These are phyloP conservation scores for Citrus cavaleriei DNA, from an alignment of 345 rosid species.

Conservation along the genomic window DNA sequence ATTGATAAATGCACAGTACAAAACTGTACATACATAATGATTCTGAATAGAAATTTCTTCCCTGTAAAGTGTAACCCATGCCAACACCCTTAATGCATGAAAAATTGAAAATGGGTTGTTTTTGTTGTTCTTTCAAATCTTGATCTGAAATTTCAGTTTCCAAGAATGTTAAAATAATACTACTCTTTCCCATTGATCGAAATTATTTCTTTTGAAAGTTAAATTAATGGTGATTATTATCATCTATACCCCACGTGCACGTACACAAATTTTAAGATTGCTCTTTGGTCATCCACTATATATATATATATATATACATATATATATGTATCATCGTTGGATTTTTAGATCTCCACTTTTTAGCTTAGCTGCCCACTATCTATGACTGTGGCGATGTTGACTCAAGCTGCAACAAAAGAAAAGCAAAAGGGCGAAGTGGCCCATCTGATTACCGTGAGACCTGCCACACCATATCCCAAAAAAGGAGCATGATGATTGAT, in stretches of 20 bases:
- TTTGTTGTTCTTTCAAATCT: background rate
- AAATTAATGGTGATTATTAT: background rate
- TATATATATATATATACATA: no score
- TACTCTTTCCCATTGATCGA: background rate
- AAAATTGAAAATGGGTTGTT: background rate
- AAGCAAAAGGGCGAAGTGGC: slow-evolving; percentile 16
- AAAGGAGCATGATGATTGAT: background rate
- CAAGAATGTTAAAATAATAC: background rate
- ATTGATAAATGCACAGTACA: background rate
- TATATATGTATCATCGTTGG: background rate
- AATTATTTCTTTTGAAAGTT: background rate
- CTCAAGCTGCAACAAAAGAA: slow-evolving; percentile 7
- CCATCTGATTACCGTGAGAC: slow-evolving; percentile 20
- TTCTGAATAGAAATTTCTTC: background rate
- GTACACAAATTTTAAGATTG: background rate
- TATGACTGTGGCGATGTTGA: slow-evolving; percentile 10
- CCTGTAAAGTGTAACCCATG: background rate
- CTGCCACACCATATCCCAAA: slow-evolving; percentile 25
- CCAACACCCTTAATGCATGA: background rate
- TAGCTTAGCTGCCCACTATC: background rate
- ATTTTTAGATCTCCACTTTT: background rate
- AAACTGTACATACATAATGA: background rate
- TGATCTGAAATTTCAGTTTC: slow-evolving; percentile 6
- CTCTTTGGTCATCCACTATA: background rate
- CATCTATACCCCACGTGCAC: slow-evolving; percentile 13